These are phyloP conservation scores for Aspergillus sclerotioniger DNA, from an alignment of 495 filamentous ascomycete species.

Conservation along the genomic window DNA sequence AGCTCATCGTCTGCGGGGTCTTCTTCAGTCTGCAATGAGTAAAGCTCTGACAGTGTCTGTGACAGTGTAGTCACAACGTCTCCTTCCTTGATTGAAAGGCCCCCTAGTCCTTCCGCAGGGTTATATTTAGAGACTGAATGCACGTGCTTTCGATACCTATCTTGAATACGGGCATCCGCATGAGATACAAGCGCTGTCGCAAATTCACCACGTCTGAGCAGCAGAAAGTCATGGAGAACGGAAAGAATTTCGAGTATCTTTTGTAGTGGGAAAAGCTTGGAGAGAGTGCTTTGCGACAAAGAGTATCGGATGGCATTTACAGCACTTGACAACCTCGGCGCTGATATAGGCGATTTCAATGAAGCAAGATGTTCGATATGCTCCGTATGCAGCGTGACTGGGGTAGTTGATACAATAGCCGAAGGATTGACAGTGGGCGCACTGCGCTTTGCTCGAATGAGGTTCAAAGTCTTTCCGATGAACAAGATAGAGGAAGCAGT, in stretches of 20 bases:
- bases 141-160: constrained; percentile 39
- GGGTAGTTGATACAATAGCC: constrained; percentile 47
- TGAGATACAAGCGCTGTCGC: constrained; percentile 79
- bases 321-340: constrained; percentile 63
- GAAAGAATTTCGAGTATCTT: constrained; percentile 74
- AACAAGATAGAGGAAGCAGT: constrained; percentile 85
- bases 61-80: constrained; percentile 74
- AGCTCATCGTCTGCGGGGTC: constrained; percentile 72
- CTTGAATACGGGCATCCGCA: constrained; percentile 71
- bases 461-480: constrained; percentile 83
- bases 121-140: constrained; percentile 21
- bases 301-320: constrained; percentile 76
- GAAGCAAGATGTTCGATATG: constrained; percentile 73
- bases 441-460: constrained; percentile 59
- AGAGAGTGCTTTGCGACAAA: constrained; percentile 75
- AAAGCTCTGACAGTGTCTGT: constrained; percentile 74
- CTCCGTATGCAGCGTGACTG: constrained; percentile 63
- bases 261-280: constrained; percentile 71
- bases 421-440: constrained; percentile 30
- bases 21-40: constrained; percentile 67
- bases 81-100: constrained; percentile 76
- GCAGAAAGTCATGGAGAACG: constrained; percentile 80
- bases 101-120: constrained; percentile 38
- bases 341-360: constrained; percentile 69
- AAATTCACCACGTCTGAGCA: constrained; percentile 88